These are phyloP conservation scores for Isoetes engelmannii DNA, from an alignment of 83 land plant genomes.

Conservation along the genomic window DNA sequence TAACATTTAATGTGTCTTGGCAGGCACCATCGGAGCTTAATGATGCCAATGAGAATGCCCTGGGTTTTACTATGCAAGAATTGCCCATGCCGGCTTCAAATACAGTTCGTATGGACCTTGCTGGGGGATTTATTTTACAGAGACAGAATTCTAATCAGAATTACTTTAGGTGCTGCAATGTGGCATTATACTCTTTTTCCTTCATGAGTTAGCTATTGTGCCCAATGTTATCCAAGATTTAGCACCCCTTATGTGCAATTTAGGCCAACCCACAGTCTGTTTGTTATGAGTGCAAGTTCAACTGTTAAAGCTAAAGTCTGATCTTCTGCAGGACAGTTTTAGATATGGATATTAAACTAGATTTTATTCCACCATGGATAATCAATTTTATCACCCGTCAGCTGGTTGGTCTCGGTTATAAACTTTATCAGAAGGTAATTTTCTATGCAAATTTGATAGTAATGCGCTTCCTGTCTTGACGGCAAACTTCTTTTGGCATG, in stretches of 20 bases:
- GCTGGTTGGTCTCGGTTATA: slow-evolving; percentile 78
- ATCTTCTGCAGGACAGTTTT: slow-evolving; percentile 23
- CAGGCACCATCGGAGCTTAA: slow-evolving; percentile 7
- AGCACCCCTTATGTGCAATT: too few relatives aligned
- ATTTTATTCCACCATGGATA: slow-evolving; percentile 70
- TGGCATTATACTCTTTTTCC: too few relatives aligned
- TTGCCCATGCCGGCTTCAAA: slow-evolving; percentile 46
- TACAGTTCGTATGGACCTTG: slow-evolving; percentile 65
- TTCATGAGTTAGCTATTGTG: too few relatives aligned
- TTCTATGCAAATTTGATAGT: neutral
- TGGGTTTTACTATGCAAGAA: slow-evolving; percentile 8
- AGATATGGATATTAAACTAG: slow-evolving; percentile 59
- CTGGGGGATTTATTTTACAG: slow-evolving; percentile 87
- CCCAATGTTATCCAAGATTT: too few relatives aligned
- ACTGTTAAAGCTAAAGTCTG: too few relatives aligned
- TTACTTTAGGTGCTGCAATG: slow-evolving; percentile 56
- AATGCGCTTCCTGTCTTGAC: neutral
- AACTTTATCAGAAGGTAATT: slow-evolving; percentile 80
- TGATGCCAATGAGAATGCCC: neutral
- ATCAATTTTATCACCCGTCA: slow-evolving; percentile 89
- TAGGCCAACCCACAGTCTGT: too few relatives aligned
- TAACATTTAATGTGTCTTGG: neutral
- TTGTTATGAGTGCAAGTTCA: too few relatives aligned
- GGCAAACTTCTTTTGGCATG: neutral
- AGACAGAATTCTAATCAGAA: slow-evolving; percentile 49